Conservation (phyloP, 805 yeast genomes). For the Schwanniomyces vanrijiae region DNA sequence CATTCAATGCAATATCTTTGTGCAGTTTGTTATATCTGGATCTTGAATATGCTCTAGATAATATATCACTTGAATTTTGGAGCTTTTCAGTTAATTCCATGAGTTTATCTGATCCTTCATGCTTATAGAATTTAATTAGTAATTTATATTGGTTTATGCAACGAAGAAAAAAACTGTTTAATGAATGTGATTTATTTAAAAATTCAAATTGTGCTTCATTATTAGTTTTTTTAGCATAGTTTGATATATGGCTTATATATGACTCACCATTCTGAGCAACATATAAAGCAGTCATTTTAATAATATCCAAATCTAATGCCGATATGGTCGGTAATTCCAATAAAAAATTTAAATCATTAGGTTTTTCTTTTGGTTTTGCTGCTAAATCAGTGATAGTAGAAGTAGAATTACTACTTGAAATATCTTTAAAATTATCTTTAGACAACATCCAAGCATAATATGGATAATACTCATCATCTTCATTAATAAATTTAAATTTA, state of each 20-base stretch:
- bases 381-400: not conserved
- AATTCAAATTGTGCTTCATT: conserved; percentile 67
- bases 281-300: conserved; percentile 71
- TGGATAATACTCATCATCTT: conserved; percentile 52
- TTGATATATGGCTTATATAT: conserved; percentile 31
- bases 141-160: conserved; percentile 57
- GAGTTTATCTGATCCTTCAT: conserved; percentile 8
- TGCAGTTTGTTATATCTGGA: conserved; percentile 52
- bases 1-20: conserved; percentile 27
- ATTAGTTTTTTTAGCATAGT: conserved; percentile 36
- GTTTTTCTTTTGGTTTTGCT: conserved; percentile 10
- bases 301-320: conserved; percentile 60
- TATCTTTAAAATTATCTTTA: conserved; percentile 14
- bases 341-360: conserved; percentile 23
- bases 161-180: conserved; percentile 49
- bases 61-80: conserved; percentile 29
- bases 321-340: conserved; percentile 45
- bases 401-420: not conserved
- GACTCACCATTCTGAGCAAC: conserved; percentile 59
- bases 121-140: conserved; percentile 16
- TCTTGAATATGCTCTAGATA: conserved; percentile 50
- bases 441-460: conserved; percentile 55
- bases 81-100: conserved; percentile 10
- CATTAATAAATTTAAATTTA: conserved; percentile 64
- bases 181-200: conserved; percentile 56